These are phyloP conservation scores for Leucogyrophana mollusca DNA, from an alignment of 768 basidiomycete species.

Conservation along the genomic window DNA sequence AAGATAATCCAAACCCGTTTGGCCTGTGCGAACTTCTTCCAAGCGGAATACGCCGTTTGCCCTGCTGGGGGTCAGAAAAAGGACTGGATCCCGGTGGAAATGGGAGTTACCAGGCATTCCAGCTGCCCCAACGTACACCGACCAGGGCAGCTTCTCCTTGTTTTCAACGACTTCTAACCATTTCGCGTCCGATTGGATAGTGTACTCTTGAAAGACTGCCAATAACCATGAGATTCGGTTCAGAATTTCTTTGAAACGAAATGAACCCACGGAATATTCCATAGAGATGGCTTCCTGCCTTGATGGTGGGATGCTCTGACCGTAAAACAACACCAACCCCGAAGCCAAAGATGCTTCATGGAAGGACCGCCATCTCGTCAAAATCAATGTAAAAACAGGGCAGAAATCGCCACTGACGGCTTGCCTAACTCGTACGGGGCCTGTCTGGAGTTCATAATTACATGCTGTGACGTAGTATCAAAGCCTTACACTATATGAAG, in stretches of 20 bases:
- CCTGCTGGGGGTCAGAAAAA: conserved; percentile 10
- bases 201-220: not conserved
- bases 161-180: conserved; percentile 19
- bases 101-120: conserved; percentile 22
- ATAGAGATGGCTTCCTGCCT: conserved; percentile 42
- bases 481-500: conserved; percentile 11
- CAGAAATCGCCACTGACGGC: not conserved
- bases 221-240: no score
- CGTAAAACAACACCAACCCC: conserved; percentile 48
- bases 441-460: no score
- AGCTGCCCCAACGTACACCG: conserved; percentile 25
- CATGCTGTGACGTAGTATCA: no score
- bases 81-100: no score
- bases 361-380: not conserved
- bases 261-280: conserved; percentile 22
- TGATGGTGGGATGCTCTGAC: conserved; percentile 33
- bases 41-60: conserved; percentile 26
- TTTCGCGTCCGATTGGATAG: conserved; percentile 6
- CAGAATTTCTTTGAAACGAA: not conserved
- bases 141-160: conserved; percentile 28
- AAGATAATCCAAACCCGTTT: conserved; percentile 34
- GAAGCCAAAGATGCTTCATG: conserved; percentile 24
- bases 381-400: conserved; percentile 3
- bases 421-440: no score
- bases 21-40: conserved; percentile 30